Evolutionary conservation across 2,329 filamentous ascomycete species (phyloP).

Genomic region (Septoria linicola): DNA sequence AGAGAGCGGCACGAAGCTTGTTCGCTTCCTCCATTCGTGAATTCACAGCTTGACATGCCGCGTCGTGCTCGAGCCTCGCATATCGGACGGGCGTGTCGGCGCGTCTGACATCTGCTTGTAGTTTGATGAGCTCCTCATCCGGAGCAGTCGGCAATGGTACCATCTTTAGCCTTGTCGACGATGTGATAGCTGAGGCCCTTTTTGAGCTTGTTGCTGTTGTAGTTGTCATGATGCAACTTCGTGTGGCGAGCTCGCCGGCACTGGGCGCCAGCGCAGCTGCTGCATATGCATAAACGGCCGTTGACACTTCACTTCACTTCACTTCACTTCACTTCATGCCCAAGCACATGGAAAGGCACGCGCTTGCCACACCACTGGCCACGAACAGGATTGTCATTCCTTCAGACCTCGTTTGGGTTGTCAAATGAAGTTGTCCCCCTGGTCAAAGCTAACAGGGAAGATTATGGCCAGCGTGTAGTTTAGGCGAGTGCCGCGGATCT

Average conservation of each 20-base stretch:
- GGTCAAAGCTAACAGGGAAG: conserved; percentile 5
- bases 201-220: not conserved
- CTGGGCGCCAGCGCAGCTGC: not conserved
- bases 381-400: conserved; percentile 5
- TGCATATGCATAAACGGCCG: conserved; percentile 6
- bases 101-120: not conserved
- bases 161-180: not conserved
- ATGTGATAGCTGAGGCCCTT: not conserved
- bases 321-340: conserved; percentile 8
- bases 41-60: not conserved
- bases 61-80: conserved; percentile 1
- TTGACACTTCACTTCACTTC: conserved; percentile 3
- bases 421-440: conserved; percentile 3
- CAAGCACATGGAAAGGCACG: conserved; percentile 13
- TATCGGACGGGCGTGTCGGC: conserved; percentile 3
- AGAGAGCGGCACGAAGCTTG: not conserved
- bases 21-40: conserved; percentile 1
- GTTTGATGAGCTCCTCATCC: conserved; percentile 1
- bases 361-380: not conserved
- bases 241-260: not conserved
- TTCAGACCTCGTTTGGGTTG: not conserved
- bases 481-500: conserved; percentile 2
- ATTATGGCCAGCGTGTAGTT: not conserved
- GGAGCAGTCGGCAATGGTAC: not conserved
- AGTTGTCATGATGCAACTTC: conserved; percentile 7